Evolutionary conservation across 225 moss, liverwort and hornwort genomes (phyloP), one percentile per base, ranked within the genome.

Genomic region (Pleurozium schreberi): DNA sequence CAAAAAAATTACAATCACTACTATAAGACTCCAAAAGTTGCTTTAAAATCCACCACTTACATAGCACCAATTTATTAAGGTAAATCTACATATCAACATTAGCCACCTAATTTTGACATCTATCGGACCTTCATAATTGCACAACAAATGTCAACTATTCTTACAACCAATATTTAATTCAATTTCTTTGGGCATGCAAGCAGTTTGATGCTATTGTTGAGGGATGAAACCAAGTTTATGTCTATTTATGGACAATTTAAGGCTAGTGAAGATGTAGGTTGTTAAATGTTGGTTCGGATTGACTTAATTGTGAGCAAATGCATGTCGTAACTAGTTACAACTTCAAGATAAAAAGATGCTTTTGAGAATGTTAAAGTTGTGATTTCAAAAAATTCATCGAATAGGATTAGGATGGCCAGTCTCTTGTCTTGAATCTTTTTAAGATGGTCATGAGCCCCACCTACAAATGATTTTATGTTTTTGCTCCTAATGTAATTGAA

Each of bases 331-430:
- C 7, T 38, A n/a, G 6, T n/a, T n/a, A 21, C 4, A 67, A 6
- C 38, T n/a, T 21, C 1, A 12, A 1, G 7, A 13, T 40, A 25
- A 23, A 25, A 40, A n/a, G 6, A 12, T 40, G 8, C 5, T 69
- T 69, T 69, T 23, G n/a, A 14, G 4, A 40, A 40, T n/a, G 25
- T 40, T 12, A 69, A 40, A 40, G 1, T 6, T 69, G 25, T 69
- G 40, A 8, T 40, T 69, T 40, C 2, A 40, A 69, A 23, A 22
- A 7, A 69, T 22, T 22, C 23, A 40, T 13, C 2, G 13, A 40
- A 13, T 2, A 0, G 2, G 3, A 22, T 68, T 23, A n/a, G 12
- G 69, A 4, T 40, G 1, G 4, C 1, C 4, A 8, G 6, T 8
- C 4, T 40, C 0, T 23, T 0, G 14, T 42, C 14, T 40, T 25